Conservation (phyloP, 2,329 filamentous ascomycete genomes). For the Colletotrichum shisoi region DNA sequence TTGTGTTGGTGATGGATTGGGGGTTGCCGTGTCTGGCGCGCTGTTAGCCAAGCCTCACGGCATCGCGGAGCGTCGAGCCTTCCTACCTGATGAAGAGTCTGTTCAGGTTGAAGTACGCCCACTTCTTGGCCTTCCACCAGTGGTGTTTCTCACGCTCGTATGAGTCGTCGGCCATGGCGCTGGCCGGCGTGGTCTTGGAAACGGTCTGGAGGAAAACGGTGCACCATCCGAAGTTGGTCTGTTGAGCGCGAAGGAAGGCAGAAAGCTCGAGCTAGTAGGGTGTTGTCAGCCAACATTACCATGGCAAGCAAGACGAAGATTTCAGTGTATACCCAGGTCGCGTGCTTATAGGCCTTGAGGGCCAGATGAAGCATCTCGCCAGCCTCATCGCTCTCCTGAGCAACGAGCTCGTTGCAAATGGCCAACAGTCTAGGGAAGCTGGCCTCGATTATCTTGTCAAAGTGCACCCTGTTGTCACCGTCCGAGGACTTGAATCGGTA, state of each 20-base stretch:
- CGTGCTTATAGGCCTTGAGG: conserved; percentile 97
- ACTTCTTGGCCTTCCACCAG: conserved; percentile 99
- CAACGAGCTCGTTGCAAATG: conserved; percentile 87
- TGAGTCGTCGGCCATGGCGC: conserved; percentile 77
- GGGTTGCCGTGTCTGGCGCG: conserved; percentile 79
- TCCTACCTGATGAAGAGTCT: conserved; percentile 86
- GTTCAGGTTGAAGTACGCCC: conserved; percentile 98
- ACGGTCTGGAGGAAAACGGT: conserved; percentile 92
- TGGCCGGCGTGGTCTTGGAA: conserved; percentile 80
- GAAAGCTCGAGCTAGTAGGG: conserved; percentile 80
- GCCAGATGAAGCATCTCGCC: conserved; percentile 96
- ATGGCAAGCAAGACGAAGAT: neutral
- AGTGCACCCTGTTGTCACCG: conserved; percentile 78
- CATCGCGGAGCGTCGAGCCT: no score
- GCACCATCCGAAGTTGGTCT: conserved; percentile 93
- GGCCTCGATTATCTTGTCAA: conserved; percentile 91
- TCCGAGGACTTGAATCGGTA: conserved; percentile 90
- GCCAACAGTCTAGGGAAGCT: conserved; percentile 87
- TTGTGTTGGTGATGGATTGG: conserved; percentile 70
- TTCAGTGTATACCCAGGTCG: conserved; percentile 75
- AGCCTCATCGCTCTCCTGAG: conserved; percentile 91
- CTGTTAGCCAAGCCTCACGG: conserved; percentile 42
- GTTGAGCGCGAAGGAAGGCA: conserved; percentile 76
- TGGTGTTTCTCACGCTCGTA: conserved; percentile 91
- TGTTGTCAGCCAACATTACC: conserved; percentile 44